Evolutionary conservation across 257 asterid species (phyloP).

Genomic region (Pogostemon cablin): DNA sequence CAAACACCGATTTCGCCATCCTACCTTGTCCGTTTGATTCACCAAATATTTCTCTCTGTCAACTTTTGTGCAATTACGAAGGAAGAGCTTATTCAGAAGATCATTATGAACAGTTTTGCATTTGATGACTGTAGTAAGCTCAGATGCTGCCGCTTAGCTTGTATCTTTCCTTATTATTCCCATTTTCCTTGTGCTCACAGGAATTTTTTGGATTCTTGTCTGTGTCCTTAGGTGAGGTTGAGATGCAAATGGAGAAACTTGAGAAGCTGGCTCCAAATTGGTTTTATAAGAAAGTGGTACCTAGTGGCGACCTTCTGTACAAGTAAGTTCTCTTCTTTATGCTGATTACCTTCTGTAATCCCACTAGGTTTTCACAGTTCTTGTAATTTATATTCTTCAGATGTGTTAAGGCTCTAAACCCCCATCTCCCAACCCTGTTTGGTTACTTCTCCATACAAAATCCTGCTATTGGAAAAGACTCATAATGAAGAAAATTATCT

Average conservation of each 20-base stretch:
- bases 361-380: background rate
- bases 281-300: constrained; percentile 60
- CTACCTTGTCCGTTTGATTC: constrained; percentile 60
- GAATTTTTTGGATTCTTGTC: constrained; percentile 28
- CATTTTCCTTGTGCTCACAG: background rate
- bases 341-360: constrained; percentile 16
- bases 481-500: background rate
- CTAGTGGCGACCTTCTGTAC: constrained; percentile 75
- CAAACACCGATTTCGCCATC: constrained; percentile 50
- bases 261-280: constrained; percentile 87
- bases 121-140: constrained; percentile 61
- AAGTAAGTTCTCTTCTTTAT: constrained; percentile 46
- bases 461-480: constrained; percentile 12
- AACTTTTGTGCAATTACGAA: constrained; percentile 69
- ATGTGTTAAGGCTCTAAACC: background rate
- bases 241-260: constrained; percentile 62
- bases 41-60: constrained; percentile 61
- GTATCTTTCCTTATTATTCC: constrained; percentile 2
- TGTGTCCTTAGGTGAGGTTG: constrained; percentile 59
- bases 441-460: background rate
- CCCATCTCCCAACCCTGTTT: background rate
- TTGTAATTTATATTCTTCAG: constrained; percentile 5
- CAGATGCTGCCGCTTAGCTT: constrained; percentile 22
- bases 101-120: constrained; percentile 64
- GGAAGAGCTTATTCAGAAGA: constrained; percentile 89